phyloP scores from a whole-genome alignment of 2,329 filamentous ascomycete species.

The Mariannaea sp. region DNA sequence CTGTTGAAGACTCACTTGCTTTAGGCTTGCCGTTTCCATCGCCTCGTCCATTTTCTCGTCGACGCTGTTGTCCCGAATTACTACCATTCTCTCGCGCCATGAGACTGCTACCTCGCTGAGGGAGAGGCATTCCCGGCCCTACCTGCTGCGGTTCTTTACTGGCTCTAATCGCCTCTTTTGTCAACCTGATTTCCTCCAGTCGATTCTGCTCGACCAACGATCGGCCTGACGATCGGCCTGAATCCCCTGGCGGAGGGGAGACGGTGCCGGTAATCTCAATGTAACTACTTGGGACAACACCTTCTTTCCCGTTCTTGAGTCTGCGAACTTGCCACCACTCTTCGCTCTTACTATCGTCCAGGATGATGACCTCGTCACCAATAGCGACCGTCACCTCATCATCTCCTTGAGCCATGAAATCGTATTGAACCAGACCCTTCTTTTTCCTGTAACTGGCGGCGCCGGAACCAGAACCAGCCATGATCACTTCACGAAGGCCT shows the following conservation, averaged over 20 bases:
- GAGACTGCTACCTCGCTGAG: conserved; percentile 80
- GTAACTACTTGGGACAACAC: conserved; percentile 95
- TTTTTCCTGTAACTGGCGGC: conserved; percentile 70
- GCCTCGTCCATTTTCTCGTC: conserved; percentile 68
- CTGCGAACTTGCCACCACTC: conserved; percentile 98
- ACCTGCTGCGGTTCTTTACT: conserved; percentile 65
- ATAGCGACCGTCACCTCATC: conserved; percentile 92
- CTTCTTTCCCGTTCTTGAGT: conserved; percentile 89
- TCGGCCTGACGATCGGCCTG: conserved; percentile 53
- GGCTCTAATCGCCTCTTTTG: conserved; percentile 76
- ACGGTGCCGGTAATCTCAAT: conserved; percentile 81
- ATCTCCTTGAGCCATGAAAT: conserved; percentile 95
- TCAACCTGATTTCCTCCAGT: conserved; percentile 80
- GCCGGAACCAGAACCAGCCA: conserved; percentile 67
- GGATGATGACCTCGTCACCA: conserved; percentile 86
- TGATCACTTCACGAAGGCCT: conserved; percentile 81
- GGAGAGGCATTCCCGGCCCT: conserved; percentile 76
- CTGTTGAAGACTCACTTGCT: conserved; percentile 65
- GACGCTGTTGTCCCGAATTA: conserved; percentile 71
- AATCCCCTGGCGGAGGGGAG: conserved; percentile 55
- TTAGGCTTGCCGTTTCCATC: conserved; percentile 63
- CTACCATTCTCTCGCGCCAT: conserved; percentile 68
- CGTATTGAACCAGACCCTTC: conserved; percentile 86
- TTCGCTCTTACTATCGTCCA: conserved; percentile 90
- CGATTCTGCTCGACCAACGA: conserved; percentile 78